These are phyloP conservation scores for Talaromyces atroroseus DNA, from an alignment of 2,329 filamentous ascomycete species.

Conservation along the genomic window DNA sequence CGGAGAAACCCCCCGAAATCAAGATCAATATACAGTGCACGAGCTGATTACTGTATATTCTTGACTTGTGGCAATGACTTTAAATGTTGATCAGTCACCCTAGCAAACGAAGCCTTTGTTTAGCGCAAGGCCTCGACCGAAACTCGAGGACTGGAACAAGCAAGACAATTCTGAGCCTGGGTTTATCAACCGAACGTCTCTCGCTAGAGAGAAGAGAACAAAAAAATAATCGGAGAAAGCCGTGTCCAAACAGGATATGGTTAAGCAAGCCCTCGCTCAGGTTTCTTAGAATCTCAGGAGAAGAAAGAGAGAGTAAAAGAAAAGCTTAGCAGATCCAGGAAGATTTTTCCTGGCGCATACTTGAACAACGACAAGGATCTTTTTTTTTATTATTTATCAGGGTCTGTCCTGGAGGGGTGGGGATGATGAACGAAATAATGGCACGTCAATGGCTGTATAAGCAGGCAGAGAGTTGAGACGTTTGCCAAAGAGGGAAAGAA, in stretches of 20 bases:
- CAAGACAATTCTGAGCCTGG: not conserved
- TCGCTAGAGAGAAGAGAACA: not conserved
- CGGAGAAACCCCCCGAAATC: not conserved
- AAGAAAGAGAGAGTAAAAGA: not conserved
- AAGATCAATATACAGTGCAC: not conserved
- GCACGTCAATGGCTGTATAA: conserved; percentile 5
- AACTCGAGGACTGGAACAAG: not conserved
- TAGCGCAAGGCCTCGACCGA: not conserved
- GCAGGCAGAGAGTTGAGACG: not conserved
- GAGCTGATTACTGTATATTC: not conserved
- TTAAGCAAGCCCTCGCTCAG: conserved; percentile 1
- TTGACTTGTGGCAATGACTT: not conserved
- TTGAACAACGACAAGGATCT: conserved; percentile 8
- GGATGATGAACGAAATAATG: conserved; percentile 4
- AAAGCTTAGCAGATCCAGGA: not conserved
- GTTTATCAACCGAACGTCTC: not conserved
- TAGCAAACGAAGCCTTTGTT: not conserved
- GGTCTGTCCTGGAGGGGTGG: conserved; percentile 6
- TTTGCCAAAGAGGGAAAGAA: not conserved
- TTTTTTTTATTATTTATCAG: conserved; percentile 9
- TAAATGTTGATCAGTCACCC: not conserved
- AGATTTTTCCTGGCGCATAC: not conserved
- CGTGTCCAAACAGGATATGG: conserved; percentile 5
- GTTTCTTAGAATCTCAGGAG: not conserved
- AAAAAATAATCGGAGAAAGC: not conserved